Base-by-base conservation (phyloP, 2,329 filamentous ascomycete species). In the Trichoderma pleuroti region DNA sequence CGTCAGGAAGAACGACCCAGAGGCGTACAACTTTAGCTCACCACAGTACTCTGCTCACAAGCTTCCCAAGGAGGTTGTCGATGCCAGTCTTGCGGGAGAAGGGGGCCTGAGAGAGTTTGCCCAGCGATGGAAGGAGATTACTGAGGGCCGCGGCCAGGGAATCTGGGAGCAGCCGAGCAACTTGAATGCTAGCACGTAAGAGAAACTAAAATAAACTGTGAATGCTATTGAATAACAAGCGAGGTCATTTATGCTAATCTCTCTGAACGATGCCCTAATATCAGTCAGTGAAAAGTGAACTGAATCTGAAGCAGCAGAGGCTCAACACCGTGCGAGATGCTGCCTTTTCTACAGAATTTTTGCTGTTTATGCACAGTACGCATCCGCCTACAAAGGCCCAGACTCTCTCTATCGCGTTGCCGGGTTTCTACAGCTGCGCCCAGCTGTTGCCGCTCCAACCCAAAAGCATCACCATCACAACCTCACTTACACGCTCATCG, bases 41-140 rank as follows among this genome's bases (percentile, higher is more conserved):
- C 88, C 93, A 1, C 92, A 95, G 77, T 98, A 97, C 80, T 97
- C 94, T 72, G 95, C 96, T 4, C 95, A 98, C 78, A 99, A 98
- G 81, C 83, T 99, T 75, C 96, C 96, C 0, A 94, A 91, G 79
- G 96, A 99, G 75, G 93, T 98, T 2, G 94, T 98, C 4, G 89
- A 91, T 75, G 90, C 90, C 24, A 87, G 88, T 74, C 76, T 87
- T 74, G 86, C 86, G 1, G 92, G 92, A 4, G 89, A 92, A 69
- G 92, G 92, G 4, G 92, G 91, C 0, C 86, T 98, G 83, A 86
- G 91, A 72, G 94, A 97, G 81, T 94, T 96, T 82, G 89, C 92
- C 72, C 86, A 86, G 74, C 87, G 91, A 77, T 95, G 92, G 93
- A 90, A 89, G 77, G 86, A 90, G 72, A 84, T 88, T 59, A 84